Base-by-base conservation (phyloP, 768 basidiomycete genomes). In the Macrolepiota dolichaula region DNA sequence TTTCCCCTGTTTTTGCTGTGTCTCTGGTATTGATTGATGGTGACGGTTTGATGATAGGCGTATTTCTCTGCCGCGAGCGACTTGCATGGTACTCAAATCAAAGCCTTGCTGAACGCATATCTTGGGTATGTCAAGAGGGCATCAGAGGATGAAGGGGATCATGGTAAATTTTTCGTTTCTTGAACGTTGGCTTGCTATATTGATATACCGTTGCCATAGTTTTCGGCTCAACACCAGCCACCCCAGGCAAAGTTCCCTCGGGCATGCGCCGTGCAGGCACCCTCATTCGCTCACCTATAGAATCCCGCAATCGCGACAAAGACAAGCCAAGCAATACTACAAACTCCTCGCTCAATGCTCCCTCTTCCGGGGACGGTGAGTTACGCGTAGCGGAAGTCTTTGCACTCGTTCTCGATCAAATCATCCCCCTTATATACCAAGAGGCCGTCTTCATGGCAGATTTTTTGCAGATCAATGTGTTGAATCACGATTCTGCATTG, bases 391-490 rank as follows among this genome's bases (percentile, higher is more conserved):
- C 62, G 51, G 68, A 97, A 93, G 91, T 87, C 1, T 88, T 96
- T 63, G 80, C 80, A 9, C 79, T 85, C 57, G 81, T 91, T 19
- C 74, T 98, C 10, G 87, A 91, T 55, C 89, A 93, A 69, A 80
- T 97, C 19, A 80, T 85, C 0, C 83, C 85, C 3, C 80, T 87
- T 59, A 81, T 97, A n/a, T 86, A 89, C 62, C 83, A 82, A 11
- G 96, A 98, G 74, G 87, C 90, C 67, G 87, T 88, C 35, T 98
- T 97, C 73, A 86, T 97, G 63, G 84, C 88, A 9, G 91, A 95
- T 67, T 98, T 98, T 73, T 77, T 98, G 51, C 94, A 95, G 69
- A 90, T 97, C 70, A 93, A 94, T 64, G 51, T 37, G 19, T 51
- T 59, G 36, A 59, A 59, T 25, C 57, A 40, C 17, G 91, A 96